A percentile compares a stretch with the other conserved stretches of the same genome.
phyloP scores from a whole-genome alignment of 129 eudicot genomes.

The Artemisia annua region DNA sequence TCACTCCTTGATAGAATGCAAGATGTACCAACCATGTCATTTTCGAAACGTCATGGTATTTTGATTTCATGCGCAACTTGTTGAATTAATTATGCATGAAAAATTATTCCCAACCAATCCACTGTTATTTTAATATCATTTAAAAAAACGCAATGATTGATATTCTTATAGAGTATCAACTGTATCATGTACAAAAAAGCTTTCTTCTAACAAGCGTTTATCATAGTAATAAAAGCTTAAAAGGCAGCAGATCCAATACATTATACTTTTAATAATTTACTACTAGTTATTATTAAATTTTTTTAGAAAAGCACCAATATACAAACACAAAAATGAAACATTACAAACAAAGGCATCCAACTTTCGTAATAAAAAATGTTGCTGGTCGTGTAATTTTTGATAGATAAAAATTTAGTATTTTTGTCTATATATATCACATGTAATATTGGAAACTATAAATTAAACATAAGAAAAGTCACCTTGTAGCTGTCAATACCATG shows the following conservation, averaged over 20 bases:
- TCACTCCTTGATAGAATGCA: background rate
- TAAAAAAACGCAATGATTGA: background rate
- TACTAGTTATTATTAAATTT: no score
- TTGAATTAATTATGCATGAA: slow-evolving; percentile 2
- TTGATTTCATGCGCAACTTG: slow-evolving; percentile 17
- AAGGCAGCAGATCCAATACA: no score
- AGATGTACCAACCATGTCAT: background rate
- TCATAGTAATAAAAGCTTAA: no score
- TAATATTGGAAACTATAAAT: background rate
- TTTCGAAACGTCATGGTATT: background rate
- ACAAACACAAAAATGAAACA: no score
- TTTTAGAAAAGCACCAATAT: no score
- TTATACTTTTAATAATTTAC: no score
- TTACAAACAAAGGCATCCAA: no score
- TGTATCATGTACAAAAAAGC: no score
- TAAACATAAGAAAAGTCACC: slow-evolving; percentile 37
- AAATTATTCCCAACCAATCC: background rate
- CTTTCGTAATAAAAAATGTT: no score
- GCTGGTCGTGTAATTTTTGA: no score
- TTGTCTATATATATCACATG: background rate
- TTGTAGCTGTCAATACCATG: slow-evolving; percentile 71
- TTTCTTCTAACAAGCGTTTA: background rate
- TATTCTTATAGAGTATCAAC: no score
- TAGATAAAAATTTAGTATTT: background rate
- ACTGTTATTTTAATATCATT: slow-evolving; percentile 3